These are phyloP conservation scores for Cystofilobasidium macerans DNA, from an alignment of 768 basidiomycete genomes.

Conservation along the genomic window DNA sequence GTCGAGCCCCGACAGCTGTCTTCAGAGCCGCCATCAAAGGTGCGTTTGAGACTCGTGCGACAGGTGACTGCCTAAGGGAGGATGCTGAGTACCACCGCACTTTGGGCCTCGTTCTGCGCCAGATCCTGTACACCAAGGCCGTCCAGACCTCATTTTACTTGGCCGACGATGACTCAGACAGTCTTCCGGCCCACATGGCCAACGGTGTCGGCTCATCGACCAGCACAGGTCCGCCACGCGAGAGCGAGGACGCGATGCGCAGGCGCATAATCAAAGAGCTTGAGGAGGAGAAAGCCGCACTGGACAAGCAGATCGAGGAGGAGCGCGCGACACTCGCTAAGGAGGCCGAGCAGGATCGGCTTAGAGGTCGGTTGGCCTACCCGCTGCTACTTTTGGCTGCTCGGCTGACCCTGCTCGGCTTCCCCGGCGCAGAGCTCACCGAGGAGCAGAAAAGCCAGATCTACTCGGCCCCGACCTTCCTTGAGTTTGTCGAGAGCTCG, in stretches of 20 bases:
- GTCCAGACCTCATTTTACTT: constrained; percentile 33
- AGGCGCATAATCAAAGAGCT: constrained; percentile 58
- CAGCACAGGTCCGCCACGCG: constrained; percentile 29
- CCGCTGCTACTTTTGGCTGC: not conserved
- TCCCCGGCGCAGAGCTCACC: constrained; percentile 53
- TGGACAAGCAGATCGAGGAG: constrained; percentile 65
- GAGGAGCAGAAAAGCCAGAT: constrained; percentile 76
- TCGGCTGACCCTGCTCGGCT: not conserved
- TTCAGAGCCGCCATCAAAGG: no score
- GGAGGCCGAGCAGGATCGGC: constrained; percentile 41
- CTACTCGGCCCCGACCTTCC: constrained; percentile 75
- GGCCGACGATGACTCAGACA: constrained; percentile 29
- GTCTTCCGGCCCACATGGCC: constrained; percentile 31
- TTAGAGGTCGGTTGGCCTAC: constrained; percentile 16
- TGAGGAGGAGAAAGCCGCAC: constrained; percentile 52
- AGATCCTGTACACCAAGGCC: constrained; percentile 37
- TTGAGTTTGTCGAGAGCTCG: constrained; percentile 86
- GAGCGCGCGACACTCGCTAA: constrained; percentile 80
- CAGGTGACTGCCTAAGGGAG: no score
- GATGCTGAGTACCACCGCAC: not conserved
- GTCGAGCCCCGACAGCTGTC: no score
- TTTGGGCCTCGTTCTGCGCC: constrained; percentile 13
- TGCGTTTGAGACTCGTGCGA: no score
- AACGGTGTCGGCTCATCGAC: constrained; percentile 15
- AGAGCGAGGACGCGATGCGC: constrained; percentile 62